Percentiles rank a stretch among this genome's conserved stretches.
These are phyloP conservation scores for Zymoseptoria ardabiliae DNA, from an alignment of 2,329 filamentous ascomycete species.

Conservation along the genomic window DNA sequence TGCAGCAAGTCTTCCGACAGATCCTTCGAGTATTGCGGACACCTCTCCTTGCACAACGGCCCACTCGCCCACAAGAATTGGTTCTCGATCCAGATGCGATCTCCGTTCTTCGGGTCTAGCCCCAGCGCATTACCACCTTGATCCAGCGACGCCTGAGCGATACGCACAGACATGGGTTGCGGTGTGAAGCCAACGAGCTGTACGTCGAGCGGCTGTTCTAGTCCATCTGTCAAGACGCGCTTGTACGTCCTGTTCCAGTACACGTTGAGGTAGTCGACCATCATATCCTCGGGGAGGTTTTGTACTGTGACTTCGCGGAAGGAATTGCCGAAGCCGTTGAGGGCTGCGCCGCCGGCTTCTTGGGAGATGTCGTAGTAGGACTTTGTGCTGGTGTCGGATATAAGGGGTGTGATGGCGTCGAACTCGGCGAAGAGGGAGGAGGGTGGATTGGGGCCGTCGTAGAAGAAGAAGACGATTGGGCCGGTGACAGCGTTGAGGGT, in stretches of 20 bases:
- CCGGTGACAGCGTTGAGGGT: constrained; percentile 13
- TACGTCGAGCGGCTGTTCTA: constrained; percentile 10
- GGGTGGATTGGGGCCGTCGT: constrained; percentile 12
- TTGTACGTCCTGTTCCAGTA: constrained; percentile 11
- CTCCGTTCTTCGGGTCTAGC: constrained; percentile 13
- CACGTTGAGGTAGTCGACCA: constrained; percentile 10
- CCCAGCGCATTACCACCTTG: constrained; percentile 15
- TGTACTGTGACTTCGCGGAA: constrained; percentile 15
- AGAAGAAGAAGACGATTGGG: constrained; percentile 17
- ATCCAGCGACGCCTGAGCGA: constrained; percentile 10
- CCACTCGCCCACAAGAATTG: constrained; percentile 14
- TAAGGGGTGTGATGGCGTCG: constrained; percentile 5
- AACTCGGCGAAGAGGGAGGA: constrained; percentile 13
- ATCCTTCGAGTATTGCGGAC: constrained; percentile 10
- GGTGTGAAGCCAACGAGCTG: constrained; percentile 16
- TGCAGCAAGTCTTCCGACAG: constrained; percentile 4
- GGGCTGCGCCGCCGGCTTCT: constrained; percentile 10
- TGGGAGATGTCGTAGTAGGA: constrained; percentile 10
- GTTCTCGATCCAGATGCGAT: constrained; percentile 17
- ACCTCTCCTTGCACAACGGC: constrained; percentile 11
- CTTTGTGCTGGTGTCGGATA: constrained; percentile 7
- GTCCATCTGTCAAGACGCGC: constrained; percentile 5
- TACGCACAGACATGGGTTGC: constrained; percentile 11
- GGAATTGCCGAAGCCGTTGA: constrained; percentile 14
- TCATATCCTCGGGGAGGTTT: constrained; percentile 14